These are phyloP conservation scores for Calocybe indica DNA, from an alignment of 768 basidiomycete species.

Conservation along the genomic window DNA sequence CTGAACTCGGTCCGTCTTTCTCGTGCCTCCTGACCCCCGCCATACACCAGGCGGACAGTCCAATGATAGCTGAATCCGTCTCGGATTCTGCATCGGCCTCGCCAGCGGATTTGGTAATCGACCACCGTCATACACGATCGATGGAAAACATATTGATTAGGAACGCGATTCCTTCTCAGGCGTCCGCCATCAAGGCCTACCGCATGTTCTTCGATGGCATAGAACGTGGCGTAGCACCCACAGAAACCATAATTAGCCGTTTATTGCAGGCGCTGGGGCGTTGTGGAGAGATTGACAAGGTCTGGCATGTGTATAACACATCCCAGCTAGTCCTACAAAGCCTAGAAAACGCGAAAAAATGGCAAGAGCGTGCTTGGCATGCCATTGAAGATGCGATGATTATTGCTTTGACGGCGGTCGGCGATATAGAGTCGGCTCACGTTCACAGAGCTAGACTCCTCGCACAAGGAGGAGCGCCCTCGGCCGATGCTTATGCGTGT, in stretches of 20 bases:
- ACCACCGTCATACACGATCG: too few species aligned
- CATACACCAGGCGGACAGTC: too few species aligned
- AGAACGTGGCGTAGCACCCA: conserved; percentile 41
- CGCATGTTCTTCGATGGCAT: conserved; percentile 40
- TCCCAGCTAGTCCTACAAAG: conserved; percentile 57
- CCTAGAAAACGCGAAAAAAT: conserved; percentile 34
- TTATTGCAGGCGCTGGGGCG: conserved; percentile 72
- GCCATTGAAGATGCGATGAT: conserved; percentile 86
- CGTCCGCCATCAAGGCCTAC: conserved; percentile 37
- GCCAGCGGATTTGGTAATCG: too few species aligned
- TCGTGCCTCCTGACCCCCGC: too few species aligned
- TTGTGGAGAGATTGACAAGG: conserved; percentile 49
- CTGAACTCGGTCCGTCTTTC: too few species aligned
- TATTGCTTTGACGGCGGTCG: conserved; percentile 75
- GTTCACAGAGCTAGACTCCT: conserved; percentile 75
- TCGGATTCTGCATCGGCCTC: too few species aligned
- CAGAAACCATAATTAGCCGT: conserved; percentile 44
- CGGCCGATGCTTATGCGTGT: conserved; percentile 88
- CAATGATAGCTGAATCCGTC: too few species aligned
- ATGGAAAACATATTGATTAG: too few species aligned
- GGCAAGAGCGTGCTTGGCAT: conserved; percentile 64
- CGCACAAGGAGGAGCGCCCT: conserved; percentile 69
- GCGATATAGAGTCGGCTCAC: conserved; percentile 75
- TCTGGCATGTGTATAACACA: conserved; percentile 58
- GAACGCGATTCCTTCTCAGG: conserved; percentile 9